These are phyloP conservation scores for Aspergillus diversus DNA, from an alignment of 495 filamentous ascomycete species.

Conservation along the genomic window DNA sequence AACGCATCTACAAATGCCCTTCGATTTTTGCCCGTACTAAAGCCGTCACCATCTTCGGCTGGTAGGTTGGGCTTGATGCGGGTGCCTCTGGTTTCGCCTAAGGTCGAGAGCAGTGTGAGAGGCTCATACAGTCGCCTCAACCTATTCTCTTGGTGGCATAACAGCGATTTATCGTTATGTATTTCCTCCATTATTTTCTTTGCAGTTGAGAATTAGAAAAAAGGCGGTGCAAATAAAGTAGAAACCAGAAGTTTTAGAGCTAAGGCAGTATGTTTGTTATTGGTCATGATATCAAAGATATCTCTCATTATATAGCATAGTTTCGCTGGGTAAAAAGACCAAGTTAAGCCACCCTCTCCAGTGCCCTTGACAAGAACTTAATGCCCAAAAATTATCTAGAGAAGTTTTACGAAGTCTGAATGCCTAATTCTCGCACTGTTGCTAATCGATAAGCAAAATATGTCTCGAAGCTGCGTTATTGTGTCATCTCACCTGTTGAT, in stretches of 20 bases:
- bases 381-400: background rate
- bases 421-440: background rate
- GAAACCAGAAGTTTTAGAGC: background rate
- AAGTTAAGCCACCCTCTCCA: background rate
- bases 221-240: background rate
- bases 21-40: background rate
- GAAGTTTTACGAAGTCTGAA: background rate
- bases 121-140: background rate
- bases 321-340: background rate
- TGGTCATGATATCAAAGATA: background rate
- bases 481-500: background rate
- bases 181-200: background rate
- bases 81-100: background rate
- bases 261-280: background rate
- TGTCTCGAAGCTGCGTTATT: background rate
- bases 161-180: background rate
- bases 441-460: background rate
- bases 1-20: conserved; percentile 12
- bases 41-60: background rate
- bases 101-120: background rate
- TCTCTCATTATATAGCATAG: background rate
- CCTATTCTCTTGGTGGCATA: background rate
- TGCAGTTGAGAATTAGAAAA: background rate
- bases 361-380: background rate
- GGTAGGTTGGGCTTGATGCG: conserved; percentile 6